Base-by-base conservation (phyloP, 768 basidiomycete species). In the Lyophyllum shimeji region DNA sequence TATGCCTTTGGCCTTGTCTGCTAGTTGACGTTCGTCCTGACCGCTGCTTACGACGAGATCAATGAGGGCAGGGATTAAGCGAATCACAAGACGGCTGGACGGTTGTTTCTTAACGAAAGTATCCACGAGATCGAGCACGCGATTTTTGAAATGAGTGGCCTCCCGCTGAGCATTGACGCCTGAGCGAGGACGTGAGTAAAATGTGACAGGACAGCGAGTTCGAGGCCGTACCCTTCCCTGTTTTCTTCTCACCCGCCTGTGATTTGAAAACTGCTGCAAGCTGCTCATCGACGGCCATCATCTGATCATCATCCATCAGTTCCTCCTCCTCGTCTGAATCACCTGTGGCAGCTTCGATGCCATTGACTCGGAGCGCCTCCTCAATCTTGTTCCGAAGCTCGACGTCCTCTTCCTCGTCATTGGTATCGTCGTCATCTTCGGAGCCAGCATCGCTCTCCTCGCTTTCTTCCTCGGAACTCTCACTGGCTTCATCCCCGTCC, bases 251-350 rank as follows among this genome's bases (percentile, higher is more conserved):
- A 53, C 78, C 76, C 21, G 81, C 74, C 57, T 85, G 83, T 27
- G 85, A 78, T 56, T 82, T 82, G 82, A 99, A 96, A 27, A 94
- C 86, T 50, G 87, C 83, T 3, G 91, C 93, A 7, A 99, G 83
- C 66, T 96, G 89, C 47, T 91, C 90, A 66, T 99, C 96, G 24
- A 98, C 84, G 31, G 89, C 90, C 80, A 98, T 86, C 96, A 99
- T 99, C 73, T 97, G 93, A 23, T 98, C 95, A 66, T 99, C 96
- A 67, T 97, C 90, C 87, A 96, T 88, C 25, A 87, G 73, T 46
- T 90, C 89, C 58, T 86, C 85, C 13, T 84, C 78, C 39, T 80
- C 79, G 45, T 84, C 83, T 7, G 78, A 77, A 20, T 83, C 82
- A 7, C 82, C 82, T 15, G 81, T 78, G 1, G 76, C 81, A 18